These are phyloP conservation scores for Bifiguratus adelaidae DNA, from an alignment of 192 early-diverging fungal genomes.

Conservation along the genomic window DNA sequence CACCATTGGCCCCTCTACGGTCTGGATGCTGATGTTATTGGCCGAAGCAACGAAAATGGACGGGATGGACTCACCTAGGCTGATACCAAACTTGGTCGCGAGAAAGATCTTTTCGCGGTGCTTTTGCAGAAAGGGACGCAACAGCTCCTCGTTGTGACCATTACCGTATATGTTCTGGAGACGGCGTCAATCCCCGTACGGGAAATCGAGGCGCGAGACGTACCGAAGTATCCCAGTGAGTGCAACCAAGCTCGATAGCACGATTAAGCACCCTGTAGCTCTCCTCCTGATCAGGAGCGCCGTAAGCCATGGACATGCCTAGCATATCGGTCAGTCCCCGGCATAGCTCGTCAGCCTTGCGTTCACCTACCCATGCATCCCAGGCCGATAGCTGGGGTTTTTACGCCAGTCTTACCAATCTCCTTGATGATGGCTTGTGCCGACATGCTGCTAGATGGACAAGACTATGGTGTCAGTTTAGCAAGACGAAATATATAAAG, in stretches of 20 bases:
- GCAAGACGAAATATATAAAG: too few species aligned
- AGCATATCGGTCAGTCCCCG: too few species aligned
- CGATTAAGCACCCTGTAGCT: conserved; percentile 28
- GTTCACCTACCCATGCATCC: conserved; percentile 22
- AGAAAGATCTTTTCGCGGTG: conserved; percentile 41
- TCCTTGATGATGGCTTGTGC: too few species aligned
- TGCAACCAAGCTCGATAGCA: conserved; percentile 39
- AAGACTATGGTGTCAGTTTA: too few species aligned
- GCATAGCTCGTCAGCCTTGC: too few species aligned
- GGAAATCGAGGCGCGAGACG: background rate
- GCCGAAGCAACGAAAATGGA: background rate
- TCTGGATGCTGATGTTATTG: background rate
- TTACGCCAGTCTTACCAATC: conserved; percentile 24
- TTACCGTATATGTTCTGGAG: conserved; percentile 24
- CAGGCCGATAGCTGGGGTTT: conserved; percentile 18
- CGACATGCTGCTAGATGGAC: too few species aligned
- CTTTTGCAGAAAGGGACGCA: conserved; percentile 34
- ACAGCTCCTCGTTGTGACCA: conserved; percentile 42
- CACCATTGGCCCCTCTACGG: conserved; percentile 20
- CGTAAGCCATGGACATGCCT: conserved; percentile 13
- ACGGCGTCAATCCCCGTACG: background rate
- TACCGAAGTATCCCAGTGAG: conserved; percentile 41
- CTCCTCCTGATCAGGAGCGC: conserved; percentile 13
- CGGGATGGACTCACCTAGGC: background rate
- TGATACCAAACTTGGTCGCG: conserved; percentile 51